phyloP scores from a whole-genome alignment of 75 land plant species.

The Sequoia sempervirens region DNA sequence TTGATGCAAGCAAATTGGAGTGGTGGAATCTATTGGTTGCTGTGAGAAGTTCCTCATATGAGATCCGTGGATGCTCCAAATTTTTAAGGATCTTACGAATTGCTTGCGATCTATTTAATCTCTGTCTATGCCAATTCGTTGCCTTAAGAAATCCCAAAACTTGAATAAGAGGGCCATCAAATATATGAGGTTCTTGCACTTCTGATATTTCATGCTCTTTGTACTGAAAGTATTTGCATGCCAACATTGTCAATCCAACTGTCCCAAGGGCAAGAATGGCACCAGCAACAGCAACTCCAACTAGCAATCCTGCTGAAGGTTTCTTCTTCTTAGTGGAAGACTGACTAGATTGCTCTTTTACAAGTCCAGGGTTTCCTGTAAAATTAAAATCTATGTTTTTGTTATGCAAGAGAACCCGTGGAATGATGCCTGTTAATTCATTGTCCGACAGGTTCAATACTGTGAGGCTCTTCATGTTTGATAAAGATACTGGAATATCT shows the following conservation, averaged over 20 bases:
- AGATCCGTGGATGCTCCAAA: not conserved
- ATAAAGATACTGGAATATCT: not conserved
- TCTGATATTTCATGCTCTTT: conserved; percentile 9
- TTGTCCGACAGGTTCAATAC: conserved; percentile 25
- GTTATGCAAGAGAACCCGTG: not conserved
- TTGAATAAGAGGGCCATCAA: not conserved
- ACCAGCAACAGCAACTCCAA: conserved; percentile 9
- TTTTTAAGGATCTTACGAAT: no score
- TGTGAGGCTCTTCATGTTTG: not conserved
- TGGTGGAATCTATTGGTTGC: not conserved
- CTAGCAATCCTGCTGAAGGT: not conserved
- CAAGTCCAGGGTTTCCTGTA: conserved; percentile 17
- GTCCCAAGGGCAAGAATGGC: conserved; percentile 12
- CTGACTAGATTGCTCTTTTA: not conserved
- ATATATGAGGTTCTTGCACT: not conserved
- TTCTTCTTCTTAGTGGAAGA: not conserved
- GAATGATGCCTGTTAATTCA: conserved; percentile 19
- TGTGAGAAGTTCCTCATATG: not conserved
- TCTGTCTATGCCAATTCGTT: no score
- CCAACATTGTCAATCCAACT: not conserved
- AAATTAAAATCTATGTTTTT: not conserved
- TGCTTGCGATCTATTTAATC: no score
- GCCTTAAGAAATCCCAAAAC: no score
- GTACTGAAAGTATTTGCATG: not conserved
- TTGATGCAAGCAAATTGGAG: not conserved